Percentiles rank a stretch among this genome's conserved stretches.
Conservation (phyloP, 306 rosid genomes). For the Vigna nakashimae region DNA sequence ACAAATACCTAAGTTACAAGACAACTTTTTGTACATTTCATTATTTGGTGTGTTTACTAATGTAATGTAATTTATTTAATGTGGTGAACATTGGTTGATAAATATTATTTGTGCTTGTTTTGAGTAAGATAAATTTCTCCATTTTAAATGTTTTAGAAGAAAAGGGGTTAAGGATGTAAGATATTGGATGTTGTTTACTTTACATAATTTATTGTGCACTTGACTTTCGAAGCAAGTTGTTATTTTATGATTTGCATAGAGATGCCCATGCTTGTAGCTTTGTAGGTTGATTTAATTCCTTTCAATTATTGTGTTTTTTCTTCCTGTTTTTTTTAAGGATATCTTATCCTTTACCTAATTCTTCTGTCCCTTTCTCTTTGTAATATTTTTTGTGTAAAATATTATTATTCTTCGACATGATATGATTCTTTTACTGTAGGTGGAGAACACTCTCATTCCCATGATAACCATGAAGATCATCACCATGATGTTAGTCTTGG, state of each 20-base stretch:
- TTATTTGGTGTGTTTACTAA: background rate
- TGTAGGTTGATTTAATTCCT: constrained; percentile 18
- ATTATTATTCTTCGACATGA: background rate
- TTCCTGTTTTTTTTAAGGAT: background rate
- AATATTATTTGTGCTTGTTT: background rate
- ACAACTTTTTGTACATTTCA: too few species aligned
- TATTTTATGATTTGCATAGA: constrained; percentile 1
- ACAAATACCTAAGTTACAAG: too few species aligned
- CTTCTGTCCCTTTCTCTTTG: background rate
- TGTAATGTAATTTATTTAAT: background rate
- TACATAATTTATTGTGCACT: constrained; percentile 4
- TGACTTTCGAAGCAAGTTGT: constrained; percentile 26
- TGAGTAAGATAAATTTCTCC: background rate
- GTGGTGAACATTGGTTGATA: background rate
- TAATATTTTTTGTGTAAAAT: background rate
- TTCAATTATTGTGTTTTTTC: background rate
- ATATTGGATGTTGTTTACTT: constrained; percentile 9
- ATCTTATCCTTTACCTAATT: constrained; percentile 25
- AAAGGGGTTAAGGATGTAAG: background rate
- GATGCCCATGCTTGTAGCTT: constrained; percentile 8
- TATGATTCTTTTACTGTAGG: constrained; percentile 58
- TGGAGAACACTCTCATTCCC: constrained; percentile 72
- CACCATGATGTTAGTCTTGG: constrained; percentile 57
- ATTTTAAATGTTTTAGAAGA: constrained; percentile 1
- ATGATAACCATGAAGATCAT: constrained; percentile 62